Percentiles rank a stretch among this genome's conserved stretches.
Evolutionary conservation across 176 grass and related monocot genomes (phyloP).

Genomic region (Oryza australiensis): DNA sequence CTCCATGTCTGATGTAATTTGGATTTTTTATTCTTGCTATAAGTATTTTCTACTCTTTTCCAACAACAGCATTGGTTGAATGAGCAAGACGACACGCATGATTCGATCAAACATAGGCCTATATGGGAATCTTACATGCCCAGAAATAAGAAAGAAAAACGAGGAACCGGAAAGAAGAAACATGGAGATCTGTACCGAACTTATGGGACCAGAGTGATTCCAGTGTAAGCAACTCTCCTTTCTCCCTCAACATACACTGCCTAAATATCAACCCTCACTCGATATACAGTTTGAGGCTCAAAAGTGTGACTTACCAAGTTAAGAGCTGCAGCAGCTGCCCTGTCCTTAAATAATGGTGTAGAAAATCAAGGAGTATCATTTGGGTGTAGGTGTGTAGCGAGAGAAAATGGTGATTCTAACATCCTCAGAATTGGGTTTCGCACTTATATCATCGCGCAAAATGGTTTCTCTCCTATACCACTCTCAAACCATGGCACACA

Average conservation of each 20-base stretch:
- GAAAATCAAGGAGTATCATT: not conserved
- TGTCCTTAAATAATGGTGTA: not conserved
- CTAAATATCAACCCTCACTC: not conserved
- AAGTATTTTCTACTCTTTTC: slow-evolving; percentile 13
- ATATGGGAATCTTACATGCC: slow-evolving; percentile 97
- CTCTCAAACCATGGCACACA: too few species aligned
- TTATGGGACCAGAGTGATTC: slow-evolving; percentile 96
- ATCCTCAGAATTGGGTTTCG: too few species aligned
- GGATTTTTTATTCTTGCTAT: not conserved
- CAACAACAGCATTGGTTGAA: slow-evolving; percentile 67
- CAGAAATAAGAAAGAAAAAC: slow-evolving; percentile 64
- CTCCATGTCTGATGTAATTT: not conserved
- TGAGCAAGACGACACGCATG: slow-evolving; percentile 56
- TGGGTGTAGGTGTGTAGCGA: too few species aligned
- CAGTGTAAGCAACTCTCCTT: slow-evolving; percentile 56
- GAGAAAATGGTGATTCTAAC: too few species aligned
- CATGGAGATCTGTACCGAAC: slow-evolving; percentile 68
- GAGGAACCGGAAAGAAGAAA: slow-evolving; percentile 78
- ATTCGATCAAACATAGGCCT: slow-evolving; percentile 85
- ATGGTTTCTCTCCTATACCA: too few species aligned
- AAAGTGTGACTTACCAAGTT: not conserved
- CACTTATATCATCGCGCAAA: too few species aligned
- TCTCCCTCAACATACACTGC: not conserved
- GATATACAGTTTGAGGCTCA: slow-evolving; percentile 8
- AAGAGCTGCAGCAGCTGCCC: slow-evolving; percentile 12